Evolutionary conservation across 2,329 filamentous ascomycete species (phyloP).

Genomic region (Lachnellula willkommii): DNA sequence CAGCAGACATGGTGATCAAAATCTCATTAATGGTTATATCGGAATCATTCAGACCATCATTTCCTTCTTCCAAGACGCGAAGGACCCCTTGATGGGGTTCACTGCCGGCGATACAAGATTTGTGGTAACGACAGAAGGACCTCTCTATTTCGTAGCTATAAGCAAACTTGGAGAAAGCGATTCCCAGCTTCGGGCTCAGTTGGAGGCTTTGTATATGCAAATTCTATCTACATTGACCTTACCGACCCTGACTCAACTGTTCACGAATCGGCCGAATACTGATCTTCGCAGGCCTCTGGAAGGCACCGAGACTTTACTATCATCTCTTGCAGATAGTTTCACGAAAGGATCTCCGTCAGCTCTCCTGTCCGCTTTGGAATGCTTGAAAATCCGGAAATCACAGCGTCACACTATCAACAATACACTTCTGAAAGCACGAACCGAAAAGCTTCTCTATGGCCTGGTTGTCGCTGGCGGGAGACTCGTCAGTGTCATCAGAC

Average conservation of each 20-base stretch:
- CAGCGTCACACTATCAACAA: conserved; percentile 84
- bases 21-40: conserved; percentile 87
- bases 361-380: conserved; percentile 84
- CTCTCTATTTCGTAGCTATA: conserved; percentile 88
- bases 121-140: conserved; percentile 76
- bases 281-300: conserved; percentile 85
- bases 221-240: conserved; percentile 92
- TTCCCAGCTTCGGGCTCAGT: conserved; percentile 74
- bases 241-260: conserved; percentile 79
- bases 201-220: conserved; percentile 96
- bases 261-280: conserved; percentile 84
- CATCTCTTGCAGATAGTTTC: conserved; percentile 89
- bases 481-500: conserved; percentile 89
- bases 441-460: conserved; percentile 80
- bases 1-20: conserved; percentile 87
- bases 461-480: conserved; percentile 87
- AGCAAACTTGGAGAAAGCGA: conserved; percentile 92
- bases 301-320: conserved; percentile 85
- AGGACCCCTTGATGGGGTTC: conserved; percentile 75
- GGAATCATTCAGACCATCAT: conserved; percentile 96
- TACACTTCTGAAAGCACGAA: conserved; percentile 71
- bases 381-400: conserved; percentile 83
- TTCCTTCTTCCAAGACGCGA: conserved; percentile 82
- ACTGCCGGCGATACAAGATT: conserved; percentile 83
- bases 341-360: conserved; percentile 87